Conservation (phyloP, 331 rosid species). For the Quercus lobata region DNA sequence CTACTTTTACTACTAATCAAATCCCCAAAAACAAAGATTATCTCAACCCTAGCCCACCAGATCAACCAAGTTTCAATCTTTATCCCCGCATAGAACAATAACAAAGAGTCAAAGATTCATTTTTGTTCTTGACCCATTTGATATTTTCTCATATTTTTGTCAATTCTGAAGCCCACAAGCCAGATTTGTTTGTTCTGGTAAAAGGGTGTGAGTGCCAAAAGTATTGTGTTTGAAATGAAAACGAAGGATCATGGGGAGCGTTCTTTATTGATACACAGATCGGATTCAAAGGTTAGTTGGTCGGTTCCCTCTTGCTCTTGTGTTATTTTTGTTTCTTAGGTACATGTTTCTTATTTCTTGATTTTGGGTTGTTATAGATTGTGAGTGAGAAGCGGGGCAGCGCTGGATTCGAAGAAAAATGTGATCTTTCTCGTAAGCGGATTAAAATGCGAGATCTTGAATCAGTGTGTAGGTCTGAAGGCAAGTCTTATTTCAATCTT, state of each 20-base stretch:
- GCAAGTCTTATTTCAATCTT: slow-evolving; percentile 31
- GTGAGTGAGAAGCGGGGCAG: slow-evolving; percentile 50
- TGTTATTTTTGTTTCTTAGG: not conserved
- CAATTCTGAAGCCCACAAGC: not conserved
- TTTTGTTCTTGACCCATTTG: not conserved
- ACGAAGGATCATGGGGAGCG: slow-evolving; percentile 41
- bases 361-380: slow-evolving; percentile 23
- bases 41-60: not conserved
- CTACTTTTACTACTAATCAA: not conserved
- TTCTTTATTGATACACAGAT: slow-evolving; percentile 25
- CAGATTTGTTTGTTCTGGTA: slow-evolving; percentile 3
- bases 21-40: not conserved
- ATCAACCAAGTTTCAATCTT: too few species aligned
- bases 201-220: not conserved
- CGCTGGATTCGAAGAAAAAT: slow-evolving; percentile 27
- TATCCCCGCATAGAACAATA: not conserved
- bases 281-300: slow-evolving; percentile 54
- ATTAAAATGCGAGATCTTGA: slow-evolving; percentile 70
- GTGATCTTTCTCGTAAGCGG: slow-evolving; percentile 40
- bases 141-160: not conserved
- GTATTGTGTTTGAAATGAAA: slow-evolving; percentile 13
- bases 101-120: slow-evolving; percentile 2
- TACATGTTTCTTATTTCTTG: not conserved
- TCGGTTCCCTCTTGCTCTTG: not conserved
- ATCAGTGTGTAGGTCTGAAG: slow-evolving; percentile 49